Conservation (phyloP, 2,329 filamentous ascomycete species). For the Trichoderma sp. region DNA sequence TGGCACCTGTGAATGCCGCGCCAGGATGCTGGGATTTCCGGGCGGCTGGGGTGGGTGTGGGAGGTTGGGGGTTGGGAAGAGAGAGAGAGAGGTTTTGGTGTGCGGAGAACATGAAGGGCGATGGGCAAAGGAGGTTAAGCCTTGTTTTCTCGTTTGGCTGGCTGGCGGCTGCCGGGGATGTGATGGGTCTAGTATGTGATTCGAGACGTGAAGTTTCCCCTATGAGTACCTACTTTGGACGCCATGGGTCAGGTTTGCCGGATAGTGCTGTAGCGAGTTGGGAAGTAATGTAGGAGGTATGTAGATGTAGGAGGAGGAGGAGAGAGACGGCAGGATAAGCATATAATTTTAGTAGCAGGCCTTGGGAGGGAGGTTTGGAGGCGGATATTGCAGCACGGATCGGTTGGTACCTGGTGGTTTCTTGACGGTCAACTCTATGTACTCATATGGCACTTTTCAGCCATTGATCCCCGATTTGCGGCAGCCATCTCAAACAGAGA, state of each 20-base stretch:
- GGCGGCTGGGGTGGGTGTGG: constrained; percentile 6
- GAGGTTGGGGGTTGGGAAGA: too few species aligned
- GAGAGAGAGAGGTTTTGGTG: background rate
- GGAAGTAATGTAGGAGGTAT: too few species aligned
- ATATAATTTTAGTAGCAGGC: background rate
- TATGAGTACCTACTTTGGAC: background rate
- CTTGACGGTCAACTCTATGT: too few species aligned
- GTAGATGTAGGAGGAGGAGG: too few species aligned
- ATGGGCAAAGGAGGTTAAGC: background rate
- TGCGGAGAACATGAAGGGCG: constrained; percentile 20
- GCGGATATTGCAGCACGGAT: too few species aligned
- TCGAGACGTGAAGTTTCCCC: background rate
- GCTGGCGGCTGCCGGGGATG: constrained; percentile 4
- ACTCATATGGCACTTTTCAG: too few species aligned
- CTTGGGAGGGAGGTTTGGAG: too few species aligned
- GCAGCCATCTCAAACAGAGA: too few species aligned
- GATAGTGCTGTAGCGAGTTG: too few species aligned
- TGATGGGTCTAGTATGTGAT: background rate
- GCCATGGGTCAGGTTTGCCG: background rate
- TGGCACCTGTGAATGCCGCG: constrained; percentile 1
- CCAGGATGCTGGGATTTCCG: constrained; percentile 4
- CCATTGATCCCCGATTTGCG: too few species aligned
- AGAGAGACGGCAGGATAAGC: background rate
- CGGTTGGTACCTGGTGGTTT: too few species aligned
- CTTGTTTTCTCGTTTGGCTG: background rate